phyloP scores from a whole-genome alignment of 1,284 basidiomycete species.

The Microbotryum silenes-acaulis region DNA sequence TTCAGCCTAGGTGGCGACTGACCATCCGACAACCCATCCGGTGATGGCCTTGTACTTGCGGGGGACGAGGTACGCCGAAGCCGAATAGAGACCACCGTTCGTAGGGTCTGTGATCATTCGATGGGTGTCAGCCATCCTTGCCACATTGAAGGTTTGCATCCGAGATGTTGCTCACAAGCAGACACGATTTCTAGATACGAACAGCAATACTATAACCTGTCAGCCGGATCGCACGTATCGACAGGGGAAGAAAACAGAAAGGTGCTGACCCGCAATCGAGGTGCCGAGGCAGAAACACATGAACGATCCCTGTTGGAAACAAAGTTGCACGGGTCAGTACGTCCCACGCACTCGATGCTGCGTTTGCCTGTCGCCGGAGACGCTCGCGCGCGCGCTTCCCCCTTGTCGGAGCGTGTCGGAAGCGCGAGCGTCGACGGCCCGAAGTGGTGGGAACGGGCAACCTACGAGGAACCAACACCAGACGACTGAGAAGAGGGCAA shows the following conservation, averaged over 20 bases:
- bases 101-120: no score
- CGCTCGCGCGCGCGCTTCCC: no score
- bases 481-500: slow-evolving; percentile 42
- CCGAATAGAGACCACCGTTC: slow-evolving; percentile 60
- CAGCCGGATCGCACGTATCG: background rate
- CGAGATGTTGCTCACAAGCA: background rate
- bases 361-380: no score
- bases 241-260: background rate
- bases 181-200: slow-evolving; percentile 8
- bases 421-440: slow-evolving; percentile 3
- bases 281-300: slow-evolving; percentile 69
- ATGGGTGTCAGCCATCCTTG: slow-evolving; percentile 44
- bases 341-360: background rate
- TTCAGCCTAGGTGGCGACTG: slow-evolving; percentile 3
- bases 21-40: slow-evolving; percentile 49
- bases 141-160: slow-evolving; percentile 36
- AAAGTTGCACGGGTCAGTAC: background rate
- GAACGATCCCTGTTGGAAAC: slow-evolving; percentile 46
- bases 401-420: no score
- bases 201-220: background rate
- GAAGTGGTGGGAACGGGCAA: slow-evolving; percentile 43
- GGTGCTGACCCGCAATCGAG: slow-evolving; percentile 56
- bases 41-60: slow-evolving; percentile 55
- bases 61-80: slow-evolving; percentile 64
- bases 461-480: slow-evolving; percentile 59